Evolutionary conservation across 1,284 basidiomycete genomes (phyloP).

Genomic region (Malassezia dermatis): DNA sequence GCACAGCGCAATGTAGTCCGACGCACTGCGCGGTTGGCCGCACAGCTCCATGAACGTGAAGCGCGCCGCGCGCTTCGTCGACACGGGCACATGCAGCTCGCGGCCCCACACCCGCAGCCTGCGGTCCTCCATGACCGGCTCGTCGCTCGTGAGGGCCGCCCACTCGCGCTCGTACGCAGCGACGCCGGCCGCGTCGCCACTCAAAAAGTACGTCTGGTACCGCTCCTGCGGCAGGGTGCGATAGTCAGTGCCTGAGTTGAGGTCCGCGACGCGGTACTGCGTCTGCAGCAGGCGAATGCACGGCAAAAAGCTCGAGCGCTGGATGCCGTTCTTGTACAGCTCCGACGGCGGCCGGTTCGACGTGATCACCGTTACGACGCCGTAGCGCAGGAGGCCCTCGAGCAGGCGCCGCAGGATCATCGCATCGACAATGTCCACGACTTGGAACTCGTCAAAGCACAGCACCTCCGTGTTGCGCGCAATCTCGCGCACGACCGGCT

Average conservation of each 20-base stretch:
- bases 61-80: conserved; percentile 60
- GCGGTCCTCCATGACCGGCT: conserved; percentile 58
- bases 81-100: conserved; percentile 59
- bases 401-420: conserved; percentile 89
- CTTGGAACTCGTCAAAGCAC: conserved; percentile 98
- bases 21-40: conserved; percentile 76
- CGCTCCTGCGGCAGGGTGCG: conserved; percentile 49
- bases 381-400: conserved; percentile 71
- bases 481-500: conserved; percentile 76
- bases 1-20: conserved; percentile 91
- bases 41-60: conserved; percentile 83
- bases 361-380: conserved; percentile 88
- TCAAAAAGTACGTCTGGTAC: conserved; percentile 82
- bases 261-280: conserved; percentile 73
- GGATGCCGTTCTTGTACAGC: conserved; percentile 97
- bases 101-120: conserved; percentile 80
- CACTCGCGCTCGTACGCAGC: conserved; percentile 74
- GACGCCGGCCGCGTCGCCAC: conserved; percentile 59
- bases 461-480: conserved; percentile 62
- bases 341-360: conserved; percentile 97
- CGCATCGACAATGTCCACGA: conserved; percentile 95
- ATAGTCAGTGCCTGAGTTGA: conserved; percentile 83
- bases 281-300: conserved; percentile 87
- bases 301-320: conserved; percentile 88
- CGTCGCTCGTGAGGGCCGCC: conserved; percentile 57